Base-by-base conservation (phyloP, 2,329 filamentous ascomycete genomes). In the Alternaria arbusti region DNA sequence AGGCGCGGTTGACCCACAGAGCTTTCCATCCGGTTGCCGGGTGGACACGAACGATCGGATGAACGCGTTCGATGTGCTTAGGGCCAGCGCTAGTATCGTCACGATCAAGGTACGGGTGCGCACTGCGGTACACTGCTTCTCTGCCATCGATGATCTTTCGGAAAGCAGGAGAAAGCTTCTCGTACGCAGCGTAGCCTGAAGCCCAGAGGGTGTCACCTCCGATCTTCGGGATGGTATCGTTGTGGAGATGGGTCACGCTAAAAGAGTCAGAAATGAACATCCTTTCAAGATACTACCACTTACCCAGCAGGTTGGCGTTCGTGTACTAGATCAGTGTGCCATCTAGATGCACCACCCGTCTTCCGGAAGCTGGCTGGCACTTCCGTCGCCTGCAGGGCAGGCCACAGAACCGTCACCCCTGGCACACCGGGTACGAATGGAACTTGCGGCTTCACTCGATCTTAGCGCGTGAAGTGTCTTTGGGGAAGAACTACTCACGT, bases 161-260 rank as follows among this genome's bases (percentile, higher is more conserved):
- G 80, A 93, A 92, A 3, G 82, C 86, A 0, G 90, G 90, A 1
- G 88, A 90, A 0, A 92, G 84, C 79, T 92, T 92, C 78, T 91
- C 89, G 69, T 93, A 93, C 0, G 90, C 90, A 0, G 87, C 82
- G 73, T 92, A 92, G 1, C 90, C 76, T 61, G 85, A 88, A 0
- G 90, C 88, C 90, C 90, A 93, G 0, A 92, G 84, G 0, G 90
- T 92, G 75, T 93, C 90, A 11, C 90, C 90, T 2, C 90, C 90
- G 0, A 88, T 74, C 0, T 83, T 83, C 0, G 89, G 89, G 0
- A 92, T 83, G 0, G 88, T 89, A 74, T 91, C 89, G 58, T 91
- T 91, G 79, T 91, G 89, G 6, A 91, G 81, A 74, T 91, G 89
- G 0, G 90, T 91, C 57, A 91, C 87, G 30, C 78, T 75, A 25